A percentile compares a stretch with the other conserved stretches of the same genome.
phyloP scores from a whole-genome alignment of 2,329 filamentous ascomycete species.

The Torrubiellomyces zombiae region DNA sequence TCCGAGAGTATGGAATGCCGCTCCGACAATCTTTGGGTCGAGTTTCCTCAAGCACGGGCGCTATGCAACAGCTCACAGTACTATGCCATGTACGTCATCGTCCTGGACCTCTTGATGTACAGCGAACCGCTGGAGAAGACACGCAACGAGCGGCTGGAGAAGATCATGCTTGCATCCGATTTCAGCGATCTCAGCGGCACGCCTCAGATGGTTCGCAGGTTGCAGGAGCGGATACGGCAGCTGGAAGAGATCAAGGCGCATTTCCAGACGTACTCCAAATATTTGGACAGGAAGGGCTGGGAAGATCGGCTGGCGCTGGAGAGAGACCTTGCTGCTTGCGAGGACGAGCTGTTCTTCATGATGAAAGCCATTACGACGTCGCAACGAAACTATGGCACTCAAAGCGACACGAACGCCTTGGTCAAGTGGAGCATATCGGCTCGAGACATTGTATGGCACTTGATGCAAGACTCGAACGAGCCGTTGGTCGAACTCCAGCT shows the following conservation, averaged over 20 bases:
- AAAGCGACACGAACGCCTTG: constrained; percentile 59
- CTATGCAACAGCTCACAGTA: constrained; percentile 96
- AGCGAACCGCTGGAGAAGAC: constrained; percentile 94
- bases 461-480: constrained; percentile 73
- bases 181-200: constrained; percentile 93
- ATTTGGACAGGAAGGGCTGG: constrained; percentile 80
- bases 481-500: constrained; percentile 88
- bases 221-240: constrained; percentile 85
- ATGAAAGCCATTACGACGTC: constrained; percentile 99
- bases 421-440: constrained; percentile 89
- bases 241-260: constrained; percentile 92
- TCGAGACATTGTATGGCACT: constrained; percentile 91
- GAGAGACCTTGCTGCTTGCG: constrained; percentile 71
- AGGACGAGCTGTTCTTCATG: constrained; percentile 97
- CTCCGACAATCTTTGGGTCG: constrained; percentile 94
- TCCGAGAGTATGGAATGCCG: constrained; percentile 50
- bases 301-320: constrained; percentile 80
- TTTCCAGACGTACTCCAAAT: constrained; percentile 83
- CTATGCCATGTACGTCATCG: constrained; percentile 96
- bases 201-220: constrained; percentile 76
- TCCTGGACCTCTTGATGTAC: constrained; percentile 87
- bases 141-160: constrained; percentile 85
- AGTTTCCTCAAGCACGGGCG: constrained; percentile 87
- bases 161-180: constrained; percentile 97
- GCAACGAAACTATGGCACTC: constrained; percentile 64